Conservation (phyloP, 2,329 filamentous ascomycete genomes). For the Apiospora malaysiana region DNA sequence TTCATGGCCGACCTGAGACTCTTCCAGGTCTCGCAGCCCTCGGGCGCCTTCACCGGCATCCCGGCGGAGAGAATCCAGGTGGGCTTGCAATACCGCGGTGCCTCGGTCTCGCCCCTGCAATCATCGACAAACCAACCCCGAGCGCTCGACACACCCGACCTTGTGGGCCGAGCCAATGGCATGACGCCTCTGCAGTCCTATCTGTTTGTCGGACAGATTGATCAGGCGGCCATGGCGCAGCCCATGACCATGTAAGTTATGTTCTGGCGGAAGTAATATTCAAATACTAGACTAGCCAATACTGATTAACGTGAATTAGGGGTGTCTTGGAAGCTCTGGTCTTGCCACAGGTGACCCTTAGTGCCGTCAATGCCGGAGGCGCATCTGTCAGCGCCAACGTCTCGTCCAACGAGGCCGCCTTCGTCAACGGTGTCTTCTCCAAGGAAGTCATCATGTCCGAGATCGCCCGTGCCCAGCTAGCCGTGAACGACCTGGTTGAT, state of each 20-base stretch:
- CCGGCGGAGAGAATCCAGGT: conserved; percentile 59
- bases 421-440: conserved; percentile 74
- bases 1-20: conserved; percentile 81
- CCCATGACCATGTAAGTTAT: conserved; percentile 65
- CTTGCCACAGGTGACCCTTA: conserved; percentile 71
- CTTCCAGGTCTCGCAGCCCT: conserved; percentile 70
- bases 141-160: conserved; percentile 12
- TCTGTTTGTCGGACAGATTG: conserved; percentile 72
- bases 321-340: conserved; percentile 66
- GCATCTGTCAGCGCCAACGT: conserved; percentile 65
- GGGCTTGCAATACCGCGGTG: conserved; percentile 59
- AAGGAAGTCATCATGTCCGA: conserved; percentile 59
- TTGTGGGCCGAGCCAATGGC: conserved; percentile 31
- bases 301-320: conserved; percentile 43
- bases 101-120: conserved; percentile 54
- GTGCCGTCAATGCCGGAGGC: conserved; percentile 59
- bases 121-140: conserved; percentile 29
- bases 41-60: conserved; percentile 58
- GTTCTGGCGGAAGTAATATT: background rate
- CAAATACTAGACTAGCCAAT: background rate
- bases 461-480: conserved; percentile 53
- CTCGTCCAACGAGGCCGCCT: conserved; percentile 72
- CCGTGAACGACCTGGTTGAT: conserved; percentile 53
- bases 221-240: conserved; percentile 57
- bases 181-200: conserved; percentile 65